A percentile compares a stretch with the other conserved stretches of the same genome.
phyloP scores from a whole-genome alignment of 768 basidiomycete genomes.

The Mycena pura region DNA sequence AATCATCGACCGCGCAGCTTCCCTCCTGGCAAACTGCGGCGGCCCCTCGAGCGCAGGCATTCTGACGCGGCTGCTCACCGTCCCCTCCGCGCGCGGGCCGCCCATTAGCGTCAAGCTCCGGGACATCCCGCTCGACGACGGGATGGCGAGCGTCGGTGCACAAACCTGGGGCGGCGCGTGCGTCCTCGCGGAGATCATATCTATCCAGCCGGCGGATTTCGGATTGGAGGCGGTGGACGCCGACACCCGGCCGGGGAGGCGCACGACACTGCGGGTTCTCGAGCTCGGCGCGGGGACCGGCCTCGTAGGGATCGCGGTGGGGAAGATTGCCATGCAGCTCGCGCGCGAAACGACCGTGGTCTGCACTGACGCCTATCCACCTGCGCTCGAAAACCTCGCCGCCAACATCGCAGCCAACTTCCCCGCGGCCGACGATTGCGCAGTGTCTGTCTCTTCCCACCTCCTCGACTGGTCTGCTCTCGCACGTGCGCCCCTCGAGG shows the following conservation, averaged over 20 bases:
- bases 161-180: conserved; percentile 92
- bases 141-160: conserved; percentile 76
- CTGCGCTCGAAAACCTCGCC: conserved; percentile 72
- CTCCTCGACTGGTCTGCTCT: conserved; percentile 70
- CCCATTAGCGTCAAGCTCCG: conserved; percentile 57
- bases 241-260: too few species aligned
- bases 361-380: conserved; percentile 81
- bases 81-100: conserved; percentile 35
- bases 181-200: conserved; percentile 78
- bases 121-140: conserved; percentile 74
- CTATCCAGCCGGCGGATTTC: conserved; percentile 60
- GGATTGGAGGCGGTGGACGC: conserved; percentile 38
- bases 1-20: conserved; percentile 60
- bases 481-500: conserved; percentile 14
- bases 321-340: conserved; percentile 43
- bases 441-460: conserved; percentile 23
- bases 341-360: conserved; percentile 45
- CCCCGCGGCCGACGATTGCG: conserved; percentile 17
- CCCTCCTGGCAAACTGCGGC: conserved; percentile 68
- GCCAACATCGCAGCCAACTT: conserved; percentile 69
- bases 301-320: conserved; percentile 69
- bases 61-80: conserved; percentile 58
- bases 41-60: conserved; percentile 69
- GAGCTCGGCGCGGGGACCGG: conserved; percentile 91
- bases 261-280: conserved; percentile 48